Evolutionary conservation across 73 alveolate species (phyloP), one percentile per base, ranked within the genome.

Genomic region (Paramecium pentaurelia): DNA sequence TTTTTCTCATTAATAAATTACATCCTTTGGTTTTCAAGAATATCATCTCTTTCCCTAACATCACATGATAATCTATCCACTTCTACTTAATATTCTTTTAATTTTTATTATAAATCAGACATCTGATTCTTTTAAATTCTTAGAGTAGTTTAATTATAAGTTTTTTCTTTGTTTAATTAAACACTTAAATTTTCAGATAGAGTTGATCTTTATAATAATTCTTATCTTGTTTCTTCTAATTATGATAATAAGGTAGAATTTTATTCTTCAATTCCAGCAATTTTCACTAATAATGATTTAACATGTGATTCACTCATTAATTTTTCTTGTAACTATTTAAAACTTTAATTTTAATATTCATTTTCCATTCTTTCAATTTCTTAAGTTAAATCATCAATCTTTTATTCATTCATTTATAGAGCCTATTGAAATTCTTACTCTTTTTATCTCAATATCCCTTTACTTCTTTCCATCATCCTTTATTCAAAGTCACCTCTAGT

Each of bases 11-110:
- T 34, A 9, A 60, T 58, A 37, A 60, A 71, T 44, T 60, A 60
- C n/a, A 28, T 36, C 18, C 71, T 80, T 37, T 51, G 25, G n/a
- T 32, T 32, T 9, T 86, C 51, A 0, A 45, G 37, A 2, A 60
- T 51, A 18, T 58, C 93, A 28, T 86, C 88, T 32, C 89, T 10
- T 28, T 86, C 88, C 32, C 88, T 68, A 18, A 73, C 87, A 73
- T 73, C 87, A 16, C 60, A n/a, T 30, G 60, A 37, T 16, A 73
- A 38, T 73, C 60, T 73, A 73, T 58, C 73, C 5, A 86, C 58
- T 45, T 86, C 89, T 5, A 60, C 47, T 60, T 86, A 86, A 86
- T 47, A 86, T 51, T 86, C 85, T 37, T 86, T 47, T n/a, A 88
- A 27, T 73, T 88, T 88, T 73, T 80, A 42, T 68, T 64, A 37